Evolutionary conservation across 208 protist genomes (phyloP).

Genomic region (Acanthamoeba rhysodes): DNA sequence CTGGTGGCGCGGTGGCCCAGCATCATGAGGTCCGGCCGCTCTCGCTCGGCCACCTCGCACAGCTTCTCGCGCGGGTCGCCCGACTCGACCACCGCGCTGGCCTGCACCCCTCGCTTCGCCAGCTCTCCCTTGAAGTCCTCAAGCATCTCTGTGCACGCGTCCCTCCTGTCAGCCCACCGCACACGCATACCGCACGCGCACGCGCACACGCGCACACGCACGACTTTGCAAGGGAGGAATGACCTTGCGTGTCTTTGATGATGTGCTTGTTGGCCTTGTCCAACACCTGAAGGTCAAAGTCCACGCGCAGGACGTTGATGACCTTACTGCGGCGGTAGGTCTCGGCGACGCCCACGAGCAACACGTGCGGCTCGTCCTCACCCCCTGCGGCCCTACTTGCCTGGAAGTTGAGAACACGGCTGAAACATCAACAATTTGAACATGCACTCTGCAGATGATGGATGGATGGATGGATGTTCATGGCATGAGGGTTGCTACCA

Average conservation of each 20-base stretch:
- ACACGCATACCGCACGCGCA: background rate
- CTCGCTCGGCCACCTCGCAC: constrained; percentile 8
- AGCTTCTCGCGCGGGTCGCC: constrained; percentile 34
- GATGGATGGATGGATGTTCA: too few relatives aligned
- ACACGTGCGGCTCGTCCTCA: background rate
- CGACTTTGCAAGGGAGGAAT: background rate
- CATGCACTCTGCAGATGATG: too few relatives aligned
- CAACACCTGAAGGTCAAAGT: background rate
- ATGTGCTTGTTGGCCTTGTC: constrained; percentile 22
- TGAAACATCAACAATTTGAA: too few relatives aligned
- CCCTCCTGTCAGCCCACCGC: background rate
- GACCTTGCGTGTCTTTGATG: background rate
- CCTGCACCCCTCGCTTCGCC: background rate
- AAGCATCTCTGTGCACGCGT: constrained; percentile 10
- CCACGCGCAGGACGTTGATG: constrained; percentile 4
- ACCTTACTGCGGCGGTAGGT: background rate
- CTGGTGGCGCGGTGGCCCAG: background rate
- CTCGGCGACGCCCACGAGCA: constrained; percentile 13
- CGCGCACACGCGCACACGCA: background rate
- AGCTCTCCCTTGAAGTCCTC: background rate
- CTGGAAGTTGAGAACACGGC: too few relatives aligned
- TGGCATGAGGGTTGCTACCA: too few relatives aligned
- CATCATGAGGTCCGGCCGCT: background rate
- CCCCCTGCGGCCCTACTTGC: background rate
- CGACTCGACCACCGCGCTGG: background rate